Conservation (phyloP, 306 rosid genomes). For the Cucurbita moschata region DNA sequence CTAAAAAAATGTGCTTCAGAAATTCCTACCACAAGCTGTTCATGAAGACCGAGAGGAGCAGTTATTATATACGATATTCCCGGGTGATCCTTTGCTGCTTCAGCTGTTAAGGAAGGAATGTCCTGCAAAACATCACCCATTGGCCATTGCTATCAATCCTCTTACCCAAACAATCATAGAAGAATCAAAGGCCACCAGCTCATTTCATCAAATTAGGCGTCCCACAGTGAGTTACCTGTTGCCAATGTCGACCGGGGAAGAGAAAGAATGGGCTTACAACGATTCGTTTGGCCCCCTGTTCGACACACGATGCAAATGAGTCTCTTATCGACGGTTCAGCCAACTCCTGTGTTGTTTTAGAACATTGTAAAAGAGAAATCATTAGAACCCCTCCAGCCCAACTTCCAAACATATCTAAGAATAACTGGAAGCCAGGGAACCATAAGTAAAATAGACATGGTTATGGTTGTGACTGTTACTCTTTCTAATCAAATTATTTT, state of each 20-base stretch:
- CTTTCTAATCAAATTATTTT: too few species aligned
- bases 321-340: constrained; percentile 71
- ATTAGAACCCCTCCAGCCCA: not conserved
- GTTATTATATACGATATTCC: constrained; percentile 53
- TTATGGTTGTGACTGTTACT: not conserved
- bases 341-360: constrained; percentile 40
- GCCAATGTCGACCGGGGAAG: constrained; percentile 86
- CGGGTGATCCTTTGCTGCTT: constrained; percentile 74
- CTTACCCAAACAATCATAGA: not conserved
- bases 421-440: not conserved
- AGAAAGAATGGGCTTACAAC: constrained; percentile 81
- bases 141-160: not conserved
- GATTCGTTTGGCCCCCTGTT: constrained; percentile 52
- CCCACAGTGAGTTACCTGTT: constrained; percentile 34
- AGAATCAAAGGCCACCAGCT: not conserved
- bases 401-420: not conserved
- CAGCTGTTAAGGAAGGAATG: constrained; percentile 75
- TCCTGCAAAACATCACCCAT: constrained; percentile 35
- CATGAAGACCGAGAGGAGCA: constrained; percentile 88
- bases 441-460: not conserved
- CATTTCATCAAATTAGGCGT: not conserved
- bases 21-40: constrained; percentile 57
- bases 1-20: constrained; percentile 2
- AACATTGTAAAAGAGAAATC: not conserved
- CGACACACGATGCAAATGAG: constrained; percentile 49